Evolutionary conservation across 129 eudicot genomes (phyloP), one percentile per base, ranked within the genome.

Genomic region (Saussurea involucrata): DNA sequence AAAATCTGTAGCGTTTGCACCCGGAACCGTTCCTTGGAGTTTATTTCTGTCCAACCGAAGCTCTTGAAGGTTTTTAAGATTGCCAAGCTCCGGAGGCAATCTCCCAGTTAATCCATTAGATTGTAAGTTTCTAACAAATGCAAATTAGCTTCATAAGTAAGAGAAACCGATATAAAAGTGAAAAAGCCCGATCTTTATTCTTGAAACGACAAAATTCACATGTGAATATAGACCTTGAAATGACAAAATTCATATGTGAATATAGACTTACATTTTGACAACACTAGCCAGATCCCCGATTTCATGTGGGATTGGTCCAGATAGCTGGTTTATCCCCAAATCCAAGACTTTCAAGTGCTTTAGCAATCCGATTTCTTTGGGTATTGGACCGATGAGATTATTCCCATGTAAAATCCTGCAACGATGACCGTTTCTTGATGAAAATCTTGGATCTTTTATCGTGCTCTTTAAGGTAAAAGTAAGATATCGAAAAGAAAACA

Each of bases 11-110:
- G 76, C 69, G 68, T 76, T 87, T 66, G 78, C 79, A 69, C 96
- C 97, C 12, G 99, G 97, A 46, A 92, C 75, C 32, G 76, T 57
- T 75, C 97, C 99, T 77, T 80, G 82, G 27, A 95, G 87, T 85
- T 78, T 95, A 81, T 95, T 95, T 81, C 99, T 86, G 68, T 92
- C 92, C 76, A 95, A 64, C 81, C 90, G 88, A 85, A 95, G 96
- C 68, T 88, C 97, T 84, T 83, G 87, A 65, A 95, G 99, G 78
- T 88, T 37, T 40, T 82, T 88, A 73, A 95, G 85, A 72, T 76
- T 88, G 20, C 92, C 90, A 73, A 95, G 89, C 84, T 92, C 96
- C 24, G 68, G 28, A 72, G 97, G 97, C 82, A 95, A 31, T 63
- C 64, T 85, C 55, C 97, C 97, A 17, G 92, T 89, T 71, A 95